Evolutionary conservation across 192 early-diverging fungal species (phyloP), one percentile per base, ranked within the genome.

Genomic region (Lunasporangiospora selenospora): DNA sequence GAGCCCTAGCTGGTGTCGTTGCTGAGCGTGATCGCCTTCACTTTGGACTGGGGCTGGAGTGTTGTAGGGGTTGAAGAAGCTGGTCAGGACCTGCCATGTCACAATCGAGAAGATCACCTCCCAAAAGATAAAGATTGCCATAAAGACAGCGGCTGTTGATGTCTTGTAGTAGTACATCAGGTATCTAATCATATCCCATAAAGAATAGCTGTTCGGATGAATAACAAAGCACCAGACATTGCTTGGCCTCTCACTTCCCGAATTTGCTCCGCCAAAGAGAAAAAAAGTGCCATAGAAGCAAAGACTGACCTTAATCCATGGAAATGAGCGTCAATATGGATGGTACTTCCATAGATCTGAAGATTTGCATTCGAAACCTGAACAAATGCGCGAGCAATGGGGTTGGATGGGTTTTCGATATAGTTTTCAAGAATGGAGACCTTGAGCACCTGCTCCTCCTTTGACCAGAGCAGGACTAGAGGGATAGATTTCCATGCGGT

Each of bases 241-340:
- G 26, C 16, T 51, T 27, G 18, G 12, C 7, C 24, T 24, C n/a
- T 2, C 9, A 15, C 4, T 53, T 55, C 19, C 11, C 16, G 11
- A 19, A 23, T n/a, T 42, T 34, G 12, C 6, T 36, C 51, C 15
- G 15, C 15, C 13, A n/a, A 27, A 21, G 44, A 36, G 36, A 5
- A 10, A 18, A 37, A 19, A n/a, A n/a, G n/a, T n/a, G n/a, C n/a
- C n/a, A n/a, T 24, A 18, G 40, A 29, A 39, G 2, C 4, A 31
- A 27, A 24, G 18, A 39, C 26, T 43, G 60, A 82, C 82, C 83
- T 32, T 9, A 85, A 56, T 2, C 83, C 83, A 43, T 58, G 58
- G 39, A 85, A 83, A 40, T 81, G 77, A 21, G 83, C 83, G 53
- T 75, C 75, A 11, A 85, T 59, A 15, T 67, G 36, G 37, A 85